A percentile compares a stretch with the other conserved stretches of the same genome.
phyloP scores from a whole-genome alignment of 139 green algal genomes.

The Helicosporidium sp. region DNA sequence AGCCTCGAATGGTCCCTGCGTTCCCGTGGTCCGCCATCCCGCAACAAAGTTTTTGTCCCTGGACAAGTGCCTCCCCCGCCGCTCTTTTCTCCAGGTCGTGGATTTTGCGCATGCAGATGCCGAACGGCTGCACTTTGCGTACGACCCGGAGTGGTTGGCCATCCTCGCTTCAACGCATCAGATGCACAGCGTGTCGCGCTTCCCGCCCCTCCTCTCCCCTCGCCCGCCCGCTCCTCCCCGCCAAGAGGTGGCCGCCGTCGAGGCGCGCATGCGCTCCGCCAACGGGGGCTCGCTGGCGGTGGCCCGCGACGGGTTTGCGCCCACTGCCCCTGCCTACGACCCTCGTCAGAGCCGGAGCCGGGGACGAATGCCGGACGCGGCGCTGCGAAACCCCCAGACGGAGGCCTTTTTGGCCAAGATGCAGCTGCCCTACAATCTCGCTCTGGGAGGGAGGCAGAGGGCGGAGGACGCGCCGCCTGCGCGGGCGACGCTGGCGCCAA shows the following conservation, averaged over 20 bases:
- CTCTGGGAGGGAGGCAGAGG: conserved; percentile 1
- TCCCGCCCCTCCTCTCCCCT: conserved; percentile 13
- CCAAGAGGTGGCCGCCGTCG: conserved; percentile 2
- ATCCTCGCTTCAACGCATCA: conserved; percentile 54
- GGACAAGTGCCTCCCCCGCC: conserved; percentile 86
- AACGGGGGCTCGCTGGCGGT: conserved; percentile 20
- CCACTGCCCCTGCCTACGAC: conserved; percentile 33
- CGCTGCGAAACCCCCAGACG: conserved; percentile 34
- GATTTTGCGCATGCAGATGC: conserved; percentile 33
- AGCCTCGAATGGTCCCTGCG: too few relatives aligned
- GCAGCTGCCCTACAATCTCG: conserved; percentile 39
- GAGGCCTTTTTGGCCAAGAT: conserved; percentile 46
- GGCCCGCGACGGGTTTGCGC: conserved; percentile 53
- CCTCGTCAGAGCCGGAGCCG: conserved; percentile 9
- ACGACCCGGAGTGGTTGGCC: conserved; percentile 86
- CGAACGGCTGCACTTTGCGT: conserved; percentile 48
- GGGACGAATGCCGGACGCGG: conserved; percentile 12
- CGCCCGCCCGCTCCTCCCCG: not conserved
- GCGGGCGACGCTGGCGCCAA: too few relatives aligned
- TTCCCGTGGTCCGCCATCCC: not conserved
- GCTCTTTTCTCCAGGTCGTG: conserved; percentile 75
- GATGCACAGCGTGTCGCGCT: conserved; percentile 28
- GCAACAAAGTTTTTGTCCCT: conserved; percentile 78
- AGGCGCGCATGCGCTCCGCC: not conserved
- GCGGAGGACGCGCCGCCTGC: not conserved